phyloP scores from a whole-genome alignment of 805 yeast genomes.

The Lachancea nothofagi region DNA sequence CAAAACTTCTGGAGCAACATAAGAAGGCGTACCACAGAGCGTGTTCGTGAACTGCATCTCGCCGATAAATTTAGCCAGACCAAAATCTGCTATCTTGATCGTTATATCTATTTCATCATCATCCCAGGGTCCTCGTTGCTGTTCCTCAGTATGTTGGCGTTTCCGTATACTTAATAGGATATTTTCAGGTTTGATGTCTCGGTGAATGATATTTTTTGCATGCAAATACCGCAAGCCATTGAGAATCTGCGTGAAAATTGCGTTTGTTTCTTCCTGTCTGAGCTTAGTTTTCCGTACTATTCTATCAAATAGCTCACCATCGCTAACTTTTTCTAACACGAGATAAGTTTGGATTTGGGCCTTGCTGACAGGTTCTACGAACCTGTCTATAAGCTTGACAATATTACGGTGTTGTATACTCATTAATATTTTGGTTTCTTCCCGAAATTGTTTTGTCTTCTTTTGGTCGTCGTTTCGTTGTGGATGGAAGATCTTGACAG shows the following conservation, averaged over 20 bases:
- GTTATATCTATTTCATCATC: conserved; percentile 52
- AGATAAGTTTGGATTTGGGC: conserved; percentile 44
- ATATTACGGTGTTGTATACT: conserved; percentile 66
- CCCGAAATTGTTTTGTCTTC: conserved; percentile 43
- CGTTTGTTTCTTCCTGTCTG: conserved; percentile 56
- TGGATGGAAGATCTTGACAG: conserved; percentile 71
- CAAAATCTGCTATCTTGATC: conserved; percentile 82
- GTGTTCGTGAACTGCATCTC: conserved; percentile 71
- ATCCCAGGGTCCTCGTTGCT: conserved; percentile 39
- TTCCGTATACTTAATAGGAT: conserved; percentile 48
- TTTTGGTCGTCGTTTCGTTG: conserved; percentile 39
- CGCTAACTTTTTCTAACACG: conserved; percentile 66
- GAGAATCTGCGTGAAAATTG: conserved; percentile 58
- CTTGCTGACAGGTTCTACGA: conserved; percentile 48
- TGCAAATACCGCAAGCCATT: conserved; percentile 64
- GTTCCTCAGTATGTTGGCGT: conserved; percentile 30
- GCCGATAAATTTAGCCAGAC: conserved; percentile 57
- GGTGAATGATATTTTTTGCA: conserved; percentile 63
- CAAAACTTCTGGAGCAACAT: conserved; percentile 79
- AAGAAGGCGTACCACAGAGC: conserved; percentile 81
- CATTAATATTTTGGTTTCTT: conserved; percentile 62
- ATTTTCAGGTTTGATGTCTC: conserved; percentile 79
- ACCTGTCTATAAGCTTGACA: conserved; percentile 56
- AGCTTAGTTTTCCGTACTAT: conserved; percentile 59
- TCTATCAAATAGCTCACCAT: conserved; percentile 72